phyloP scores from a whole-genome alignment of 78 protist species.

The Dictyostelium intermedium region DNA sequence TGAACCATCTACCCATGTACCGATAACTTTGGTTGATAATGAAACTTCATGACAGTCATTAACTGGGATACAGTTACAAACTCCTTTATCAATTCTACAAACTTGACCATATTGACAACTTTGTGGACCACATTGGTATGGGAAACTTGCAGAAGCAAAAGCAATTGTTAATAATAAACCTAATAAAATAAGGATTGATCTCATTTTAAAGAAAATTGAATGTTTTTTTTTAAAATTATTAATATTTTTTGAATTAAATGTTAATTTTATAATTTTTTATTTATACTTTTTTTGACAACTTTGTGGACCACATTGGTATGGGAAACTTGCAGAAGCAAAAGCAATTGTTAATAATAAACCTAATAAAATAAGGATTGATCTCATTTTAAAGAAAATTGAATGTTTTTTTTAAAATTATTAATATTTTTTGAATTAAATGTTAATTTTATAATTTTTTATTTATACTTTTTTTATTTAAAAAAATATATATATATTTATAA shows the following conservation, averaged over 20 bases:
- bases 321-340: not conserved
- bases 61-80: constrained; percentile 1
- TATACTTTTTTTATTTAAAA: too few relatives aligned
- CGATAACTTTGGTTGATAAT: not conserved
- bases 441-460: too few relatives aligned
- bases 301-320: constrained; percentile 30
- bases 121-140: constrained; percentile 30
- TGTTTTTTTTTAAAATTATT: too few relatives aligned
- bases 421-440: too few relatives aligned
- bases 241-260: too few relatives aligned
- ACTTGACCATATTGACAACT: constrained; percentile 1
- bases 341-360: not conserved
- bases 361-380: not conserved
- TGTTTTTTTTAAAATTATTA: too few relatives aligned
- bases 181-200: not conserved
- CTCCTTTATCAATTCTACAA: not conserved
- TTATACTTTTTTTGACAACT: too few relatives aligned
- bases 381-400: too few relatives aligned
- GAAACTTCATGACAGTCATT: constrained; percentile 29
- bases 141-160: not conserved
- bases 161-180: not conserved
- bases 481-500: too few relatives aligned
- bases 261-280: too few relatives aligned
- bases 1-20: constrained; percentile 26
- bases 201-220: too few relatives aligned